Evolutionary conservation across 2,329 filamentous ascomycete species (phyloP).

Genomic region (Neophaeococcomyces aloes): DNA sequence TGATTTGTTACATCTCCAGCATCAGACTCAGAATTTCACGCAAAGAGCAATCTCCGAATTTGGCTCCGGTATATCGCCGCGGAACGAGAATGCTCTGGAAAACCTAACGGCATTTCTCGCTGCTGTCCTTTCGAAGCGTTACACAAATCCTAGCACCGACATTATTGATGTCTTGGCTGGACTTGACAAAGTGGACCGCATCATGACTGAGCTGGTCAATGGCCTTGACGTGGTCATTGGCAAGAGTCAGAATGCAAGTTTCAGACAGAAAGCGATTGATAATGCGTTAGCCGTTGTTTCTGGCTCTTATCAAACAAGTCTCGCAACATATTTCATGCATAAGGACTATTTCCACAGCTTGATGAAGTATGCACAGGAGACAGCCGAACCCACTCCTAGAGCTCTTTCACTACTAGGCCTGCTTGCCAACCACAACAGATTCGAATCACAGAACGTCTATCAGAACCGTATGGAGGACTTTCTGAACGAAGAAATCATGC

Average conservation of each 20-base stretch:
- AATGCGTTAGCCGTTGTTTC: constrained; percentile 75
- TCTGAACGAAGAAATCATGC: constrained; percentile 80
- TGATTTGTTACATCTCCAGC: constrained; percentile 64
- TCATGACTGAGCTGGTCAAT: constrained; percentile 81
- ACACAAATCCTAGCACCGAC: constrained; percentile 89
- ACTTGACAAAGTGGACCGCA: constrained; percentile 72
- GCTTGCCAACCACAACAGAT: constrained; percentile 97
- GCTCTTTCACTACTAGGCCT: constrained; percentile 77
- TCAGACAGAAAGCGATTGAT: constrained; percentile 69
- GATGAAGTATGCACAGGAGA: constrained; percentile 61
- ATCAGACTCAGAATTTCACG: constrained; percentile 69
- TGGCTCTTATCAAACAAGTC: constrained; percentile 89
- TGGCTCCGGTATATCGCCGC: constrained; percentile 49
- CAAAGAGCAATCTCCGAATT: constrained; percentile 58
- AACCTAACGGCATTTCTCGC: constrained; percentile 83
- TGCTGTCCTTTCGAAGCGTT: constrained; percentile 73
- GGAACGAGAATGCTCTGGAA: constrained; percentile 76
- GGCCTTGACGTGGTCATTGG: constrained; percentile 74
- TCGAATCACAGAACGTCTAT: constrained; percentile 96
- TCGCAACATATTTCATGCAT: constrained; percentile 91
- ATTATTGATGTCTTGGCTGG: constrained; percentile 84
- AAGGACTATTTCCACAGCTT: constrained; percentile 86
- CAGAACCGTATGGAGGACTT: constrained; percentile 86
- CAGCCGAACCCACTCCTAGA: constrained; percentile 52
- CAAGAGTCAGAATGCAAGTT: constrained; percentile 57